Base-by-base conservation (phyloP, 257 asterid species). In the Penstemon barbatus region DNA sequence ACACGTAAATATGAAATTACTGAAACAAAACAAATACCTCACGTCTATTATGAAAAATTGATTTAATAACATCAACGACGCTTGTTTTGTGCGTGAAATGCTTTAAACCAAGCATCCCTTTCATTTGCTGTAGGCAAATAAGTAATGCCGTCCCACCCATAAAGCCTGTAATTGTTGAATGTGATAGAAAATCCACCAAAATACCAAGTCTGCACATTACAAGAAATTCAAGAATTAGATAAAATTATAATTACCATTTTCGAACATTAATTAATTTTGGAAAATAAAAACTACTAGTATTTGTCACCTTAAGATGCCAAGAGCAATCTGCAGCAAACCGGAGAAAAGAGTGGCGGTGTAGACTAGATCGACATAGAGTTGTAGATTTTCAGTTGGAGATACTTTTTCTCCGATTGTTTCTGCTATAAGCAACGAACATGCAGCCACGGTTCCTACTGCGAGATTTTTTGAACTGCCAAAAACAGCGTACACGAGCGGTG, bases 381-480 rank as follows among this genome's bases (percentile, higher is more conserved):
- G 6, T 12, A 63, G 69, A 9, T 87, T 38, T 0, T 64, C 50
- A 0, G 38, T 18, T 0, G 92, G 84, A 6, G 76, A 64, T 3
- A 76, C 96, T 52, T 57, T 72, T n/a, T 18, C 67, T 54, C 72
- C 80, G 43, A 91, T 81, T 6, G 79, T 55, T 59, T 85, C 84
- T 0, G 90, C 88, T 39, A 89, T 80, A 9, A 91, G 75, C 79
- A 91, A 72, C 0, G 98, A 91, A 62, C 86, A 75, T 0, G 98
- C 95, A 3, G 98, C 98, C 68, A 89, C 96, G 9, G 96, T 89
- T 42, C 98, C 96, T 12, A 91, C 96, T 0, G 98, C 98, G 0
- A 89, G 75, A 78, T 89, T 89, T 71, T 78, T 85, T 9, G 96
- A 91, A 71, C 86, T 89, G 50, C 98, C 98, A 2, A 91, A 84